phyloP scores from a whole-genome alignment of 2,329 filamentous ascomycete species.

The Akanthomyces uredinophilus region DNA sequence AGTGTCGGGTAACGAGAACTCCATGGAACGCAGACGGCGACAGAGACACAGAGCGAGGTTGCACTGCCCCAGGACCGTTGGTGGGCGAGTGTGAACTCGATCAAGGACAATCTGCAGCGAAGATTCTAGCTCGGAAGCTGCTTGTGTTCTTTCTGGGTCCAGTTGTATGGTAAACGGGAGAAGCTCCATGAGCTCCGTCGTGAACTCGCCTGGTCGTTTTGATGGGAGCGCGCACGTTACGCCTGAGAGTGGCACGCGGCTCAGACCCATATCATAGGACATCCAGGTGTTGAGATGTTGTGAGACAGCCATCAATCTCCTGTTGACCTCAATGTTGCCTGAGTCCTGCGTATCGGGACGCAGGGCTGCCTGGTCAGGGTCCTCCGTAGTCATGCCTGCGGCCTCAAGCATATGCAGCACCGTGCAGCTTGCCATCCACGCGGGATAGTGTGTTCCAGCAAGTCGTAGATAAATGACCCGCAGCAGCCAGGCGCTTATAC shows the following conservation, averaged over 20 bases:
- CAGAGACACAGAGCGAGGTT: slow-evolving; percentile 53
- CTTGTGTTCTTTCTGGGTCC: slow-evolving; percentile 43
- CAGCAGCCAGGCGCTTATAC: slow-evolving; percentile 48
- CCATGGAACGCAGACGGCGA: slow-evolving; percentile 47
- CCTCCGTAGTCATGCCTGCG: slow-evolving; percentile 41
- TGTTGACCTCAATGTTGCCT: slow-evolving; percentile 33
- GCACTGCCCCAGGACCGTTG: slow-evolving; percentile 45
- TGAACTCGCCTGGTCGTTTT: slow-evolving; percentile 35
- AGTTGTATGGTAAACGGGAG: slow-evolving; percentile 49
- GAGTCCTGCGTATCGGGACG: slow-evolving; percentile 18
- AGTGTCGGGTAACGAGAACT: slow-evolving; percentile 37
- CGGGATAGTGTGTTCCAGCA: slow-evolving; percentile 46
- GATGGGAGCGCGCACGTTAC: slow-evolving; percentile 38
- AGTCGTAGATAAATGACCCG: slow-evolving; percentile 49
- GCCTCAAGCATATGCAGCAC: slow-evolving; percentile 56
- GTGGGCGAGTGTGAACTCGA: slow-evolving; percentile 33
- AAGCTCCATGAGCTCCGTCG: slow-evolving; percentile 45
- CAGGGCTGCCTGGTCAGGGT: slow-evolving; percentile 21
- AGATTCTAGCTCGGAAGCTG: slow-evolving; percentile 37
- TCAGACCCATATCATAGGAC: slow-evolving; percentile 53
- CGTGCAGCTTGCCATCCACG: slow-evolving; percentile 53
- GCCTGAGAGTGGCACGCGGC: slow-evolving; percentile 43
- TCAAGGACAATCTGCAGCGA: slow-evolving; percentile 38
- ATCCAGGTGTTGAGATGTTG: slow-evolving; percentile 56
- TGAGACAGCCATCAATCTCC: slow-evolving; percentile 44